These are phyloP conservation scores for Phytophthora pinifolia DNA, from an alignment of 352 stramenopile genomes.

Conservation along the genomic window DNA sequence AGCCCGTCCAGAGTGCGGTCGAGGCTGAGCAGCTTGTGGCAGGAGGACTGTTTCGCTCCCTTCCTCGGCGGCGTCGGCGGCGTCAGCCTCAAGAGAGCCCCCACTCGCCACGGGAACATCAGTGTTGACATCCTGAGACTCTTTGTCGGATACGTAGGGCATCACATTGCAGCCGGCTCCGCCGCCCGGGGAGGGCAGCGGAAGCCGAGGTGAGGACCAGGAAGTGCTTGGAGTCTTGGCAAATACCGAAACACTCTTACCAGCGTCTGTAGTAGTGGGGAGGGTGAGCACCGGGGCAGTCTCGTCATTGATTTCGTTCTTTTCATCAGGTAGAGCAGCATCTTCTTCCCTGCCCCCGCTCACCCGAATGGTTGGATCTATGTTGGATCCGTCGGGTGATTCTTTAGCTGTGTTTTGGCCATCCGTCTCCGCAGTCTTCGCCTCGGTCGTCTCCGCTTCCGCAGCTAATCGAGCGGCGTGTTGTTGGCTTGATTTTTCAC, in stretches of 20 bases:
- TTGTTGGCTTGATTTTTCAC: constrained; percentile 65
- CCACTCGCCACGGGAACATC: neutral
- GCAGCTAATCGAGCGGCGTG: constrained; percentile 27
- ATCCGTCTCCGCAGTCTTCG: neutral
- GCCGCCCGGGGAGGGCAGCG: constrained; percentile 4
- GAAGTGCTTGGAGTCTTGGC: constrained; percentile 3
- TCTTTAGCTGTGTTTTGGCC: neutral
- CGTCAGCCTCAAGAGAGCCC: constrained; percentile 15
- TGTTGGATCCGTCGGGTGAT: neutral
- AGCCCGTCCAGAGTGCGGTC: constrained; percentile 24
- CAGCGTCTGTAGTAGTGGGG: constrained; percentile 1
- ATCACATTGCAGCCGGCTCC: constrained; percentile 15
- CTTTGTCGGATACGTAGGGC: constrained; percentile 28
- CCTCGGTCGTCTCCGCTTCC: constrained; percentile 8
- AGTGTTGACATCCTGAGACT: constrained; percentile 7
- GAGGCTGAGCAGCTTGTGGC: constrained; percentile 11
- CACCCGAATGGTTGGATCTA: neutral
- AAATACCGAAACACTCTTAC: constrained; percentile 7
- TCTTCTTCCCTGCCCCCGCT: constrained; percentile 2
- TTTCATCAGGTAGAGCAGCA: neutral
- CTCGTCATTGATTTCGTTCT: constrained; percentile 4
- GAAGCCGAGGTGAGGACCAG: constrained; percentile 17
- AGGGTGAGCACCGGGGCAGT: constrained; percentile 19
- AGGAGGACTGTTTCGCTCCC: constrained; percentile 18
- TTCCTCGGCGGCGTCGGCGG: constrained; percentile 13